Evolutionary conservation across 345 rosid species (phyloP).

Genomic region (Hypericum androsaemum): DNA sequence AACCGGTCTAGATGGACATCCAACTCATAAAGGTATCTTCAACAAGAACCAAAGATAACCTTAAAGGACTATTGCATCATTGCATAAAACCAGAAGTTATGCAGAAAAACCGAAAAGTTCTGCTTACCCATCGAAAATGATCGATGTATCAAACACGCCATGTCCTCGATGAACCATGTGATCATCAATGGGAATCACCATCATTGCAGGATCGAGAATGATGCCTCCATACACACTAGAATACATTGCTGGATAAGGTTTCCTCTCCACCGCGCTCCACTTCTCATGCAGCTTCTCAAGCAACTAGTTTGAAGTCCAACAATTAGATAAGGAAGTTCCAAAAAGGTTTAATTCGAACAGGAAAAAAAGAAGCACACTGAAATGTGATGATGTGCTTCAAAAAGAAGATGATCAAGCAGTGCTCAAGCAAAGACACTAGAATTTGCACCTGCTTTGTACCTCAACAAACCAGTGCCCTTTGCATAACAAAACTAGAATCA

Average conservation of each 20-base stretch:
- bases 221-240: constrained; percentile 59
- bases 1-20: constrained; percentile 60
- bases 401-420: background rate
- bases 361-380: background rate
- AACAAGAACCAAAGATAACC: background rate
- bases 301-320: constrained; percentile 26
- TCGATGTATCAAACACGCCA: constrained; percentile 65
- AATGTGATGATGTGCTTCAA: too few species aligned
- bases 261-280: constrained; percentile 42
- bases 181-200: constrained; percentile 65
- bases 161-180: constrained; percentile 78
- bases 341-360: background rate
- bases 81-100: background rate
- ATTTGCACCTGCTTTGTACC: too few species aligned
- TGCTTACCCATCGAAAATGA: constrained; percentile 48
- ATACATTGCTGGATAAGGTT: constrained; percentile 63
- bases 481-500: too few species aligned
- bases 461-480: too few species aligned
- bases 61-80: too few species aligned
- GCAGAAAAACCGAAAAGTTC: background rate
- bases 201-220: constrained; percentile 57
- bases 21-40: constrained; percentile 49
- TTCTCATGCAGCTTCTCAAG: constrained; percentile 47
- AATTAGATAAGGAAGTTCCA: constrained; percentile 5
- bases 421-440: background rate